Base-by-base conservation (phyloP, 148 eudicot species). In the Limonium bicolor region DNA sequence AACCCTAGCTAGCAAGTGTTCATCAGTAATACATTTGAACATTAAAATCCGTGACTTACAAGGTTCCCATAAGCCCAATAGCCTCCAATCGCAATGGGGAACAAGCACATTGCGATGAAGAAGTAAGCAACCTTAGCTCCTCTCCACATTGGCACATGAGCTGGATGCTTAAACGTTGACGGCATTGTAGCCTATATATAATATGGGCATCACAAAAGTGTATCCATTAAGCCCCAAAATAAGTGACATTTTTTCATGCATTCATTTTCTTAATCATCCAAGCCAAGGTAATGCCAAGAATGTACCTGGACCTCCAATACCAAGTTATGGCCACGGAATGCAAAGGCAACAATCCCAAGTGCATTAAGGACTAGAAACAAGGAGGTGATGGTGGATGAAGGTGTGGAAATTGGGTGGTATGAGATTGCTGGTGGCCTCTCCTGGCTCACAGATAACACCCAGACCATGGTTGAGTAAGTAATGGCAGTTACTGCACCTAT, bases 141-240 rank as follows among this genome's bases (percentile, higher is more conserved):
- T 65, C 62, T 90, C 99, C 99, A 90, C 99, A 90, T 90, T 13
- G 95, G 95, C 64, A 90, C 95, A 59, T 90, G 85, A 16, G 99
- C 95, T 7, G 99, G 99, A 61, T 85, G 83, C 77, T 90, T 90
- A 62, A 90, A 84, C 0, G 93, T 90, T 31, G 99, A 90, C 14
- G 97, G 99, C 99, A 90, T 90, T 7, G 99, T 90, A 9, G 99
- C 78, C 99, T 90, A 57, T 34, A 59, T 32, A 33, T n/a, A n/a
- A n/a, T n/a, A n/a, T n/a, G n/a, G n/a, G n/a, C n/a, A n/a, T n/a
- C n/a, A n/a, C n/a, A n/a, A n/a, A n/a, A n/a, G n/a, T n/a, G n/a
- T n/a, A n/a, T n/a, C n/a, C n/a, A n/a, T n/a, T 36, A 62, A 26
- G 8, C 19, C 13, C 21, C 42, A 59, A 24, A 31, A 4, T 16